phyloP scores from a whole-genome alignment of 2,329 filamentous ascomycete species.

The Aureobasidium lini region DNA sequence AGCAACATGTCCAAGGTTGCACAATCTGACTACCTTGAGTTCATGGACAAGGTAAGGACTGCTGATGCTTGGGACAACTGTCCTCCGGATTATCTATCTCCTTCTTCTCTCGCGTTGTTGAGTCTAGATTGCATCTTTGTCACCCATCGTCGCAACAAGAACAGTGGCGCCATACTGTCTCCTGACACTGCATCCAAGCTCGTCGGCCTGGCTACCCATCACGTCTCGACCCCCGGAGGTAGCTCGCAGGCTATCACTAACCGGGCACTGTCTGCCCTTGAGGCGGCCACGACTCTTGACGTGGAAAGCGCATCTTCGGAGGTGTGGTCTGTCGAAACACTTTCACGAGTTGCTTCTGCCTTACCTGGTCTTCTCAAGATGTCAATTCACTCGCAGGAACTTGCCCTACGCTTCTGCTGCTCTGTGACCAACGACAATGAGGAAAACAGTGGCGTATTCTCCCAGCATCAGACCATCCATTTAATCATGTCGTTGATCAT shows the following conservation, averaged over 20 bases:
- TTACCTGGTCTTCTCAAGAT: background rate
- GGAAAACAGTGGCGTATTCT: slow-evolving; percentile 61
- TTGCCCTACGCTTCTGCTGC: slow-evolving; percentile 64
- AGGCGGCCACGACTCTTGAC: slow-evolving; percentile 22
- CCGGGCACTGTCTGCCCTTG: slow-evolving; percentile 18
- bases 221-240: background rate
- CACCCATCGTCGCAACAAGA: slow-evolving; percentile 27
- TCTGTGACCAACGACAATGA: slow-evolving; percentile 80
- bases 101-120: slow-evolving; percentile 57
- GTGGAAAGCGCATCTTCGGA: background rate
- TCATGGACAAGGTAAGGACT: slow-evolving; percentile 46
- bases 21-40: slow-evolving; percentile 47
- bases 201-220: slow-evolving; percentile 34
- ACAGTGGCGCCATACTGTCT: slow-evolving; percentile 23
- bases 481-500: slow-evolving; percentile 25
- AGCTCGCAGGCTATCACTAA: background rate
- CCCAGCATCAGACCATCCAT: slow-evolving; percentile 45
- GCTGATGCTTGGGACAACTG: slow-evolving; percentile 50
- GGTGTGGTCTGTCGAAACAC: background rate
- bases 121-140: slow-evolving; percentile 28
- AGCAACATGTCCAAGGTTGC: slow-evolving; percentile 62
- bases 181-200: slow-evolving; percentile 25
- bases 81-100: slow-evolving; percentile 47
- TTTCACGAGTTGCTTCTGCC: background rate
- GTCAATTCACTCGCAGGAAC: slow-evolving; percentile 13